Percentiles rank a stretch among this genome's conserved stretches.
Evolutionary conservation across 306 rosid genomes (phyloP).

Genomic region (Nissolia schottii): DNA sequence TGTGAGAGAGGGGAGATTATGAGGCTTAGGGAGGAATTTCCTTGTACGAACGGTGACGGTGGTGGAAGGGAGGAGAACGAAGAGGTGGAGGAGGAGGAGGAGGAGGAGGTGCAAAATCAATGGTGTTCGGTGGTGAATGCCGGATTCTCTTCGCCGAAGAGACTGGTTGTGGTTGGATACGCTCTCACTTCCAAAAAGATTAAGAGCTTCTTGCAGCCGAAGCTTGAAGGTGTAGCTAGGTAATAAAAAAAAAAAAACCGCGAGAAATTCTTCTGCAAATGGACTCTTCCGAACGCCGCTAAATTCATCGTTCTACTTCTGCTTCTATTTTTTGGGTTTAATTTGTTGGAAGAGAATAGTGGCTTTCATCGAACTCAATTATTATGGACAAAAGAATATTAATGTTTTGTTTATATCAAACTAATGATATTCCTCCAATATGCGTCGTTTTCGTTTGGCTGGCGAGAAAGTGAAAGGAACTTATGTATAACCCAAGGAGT

Average conservation of each 20-base stretch:
- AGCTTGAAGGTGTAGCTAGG: conserved; percentile 89
- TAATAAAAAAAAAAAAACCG: conserved; percentile 10
- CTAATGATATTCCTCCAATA: background rate
- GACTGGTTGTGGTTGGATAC: conserved; percentile 67
- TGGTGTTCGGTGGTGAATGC: conserved; percentile 38
- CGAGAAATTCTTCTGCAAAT: background rate
- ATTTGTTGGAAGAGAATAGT: background rate
- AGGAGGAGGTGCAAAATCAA: conserved; percentile 25
- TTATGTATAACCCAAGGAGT: conserved; percentile 11
- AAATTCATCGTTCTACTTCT: background rate
- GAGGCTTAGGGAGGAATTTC: conserved; percentile 51
- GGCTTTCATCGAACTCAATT: background rate
- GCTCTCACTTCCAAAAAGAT: conserved; percentile 93
- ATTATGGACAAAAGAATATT: background rate
- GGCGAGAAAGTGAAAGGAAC: conserved; percentile 36
- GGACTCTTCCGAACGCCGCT: background rate
- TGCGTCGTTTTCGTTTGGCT: conserved; percentile 48
- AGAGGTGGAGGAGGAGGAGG: conserved; percentile 25
- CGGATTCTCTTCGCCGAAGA: conserved; percentile 39
- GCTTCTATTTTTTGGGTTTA: background rate
- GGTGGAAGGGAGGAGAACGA: conserved; percentile 13
- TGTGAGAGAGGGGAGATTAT: background rate
- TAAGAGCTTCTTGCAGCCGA: conserved; percentile 90
- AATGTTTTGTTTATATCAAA: conserved; percentile 6
- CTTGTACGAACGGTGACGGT: conserved; percentile 33